Base-by-base conservation (phyloP, 768 basidiomycete genomes). In the Pluteus cervinus region DNA sequence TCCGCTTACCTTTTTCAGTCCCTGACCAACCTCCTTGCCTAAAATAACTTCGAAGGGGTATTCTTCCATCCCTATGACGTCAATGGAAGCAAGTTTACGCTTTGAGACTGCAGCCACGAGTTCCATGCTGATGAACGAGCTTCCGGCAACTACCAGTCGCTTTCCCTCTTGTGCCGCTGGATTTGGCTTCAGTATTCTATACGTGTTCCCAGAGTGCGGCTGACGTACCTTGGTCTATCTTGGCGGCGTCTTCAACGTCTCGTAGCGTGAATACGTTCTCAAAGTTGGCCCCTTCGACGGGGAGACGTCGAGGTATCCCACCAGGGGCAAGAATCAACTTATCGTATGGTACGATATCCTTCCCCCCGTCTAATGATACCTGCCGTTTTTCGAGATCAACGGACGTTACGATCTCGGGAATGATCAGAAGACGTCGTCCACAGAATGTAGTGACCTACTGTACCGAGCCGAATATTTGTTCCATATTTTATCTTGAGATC, bases 41-140 rank as follows among this genome's bases (percentile, higher is more conserved):
- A 96, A 69, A 23, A 92, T 72, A n/a, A 58, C 54, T 52, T 89
- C 79, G 54, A 93, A 91, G 0, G 92, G 92, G 42, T 70, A 69
- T 37, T 79, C 71, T 48, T 86, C 84, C 78, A 80, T 81, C 2
- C 89, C 90, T 37, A 96, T 74, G 43, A 94, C 80, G 44, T 86
- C 79, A 29, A 92, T 80, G 21, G 81, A 83, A 9, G 82, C 82
- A 15, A 89, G 79, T 46, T 83, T 81, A 37, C 84, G 78, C 48
- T 78, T 79, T 6, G 76, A 58, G 2, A 85, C 60, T 1, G 87
- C 84, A n/a, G 66, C 71, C 5, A 88, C 87, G n/a, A 90, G 66
- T 56, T 92, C 87, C 88, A 96, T 88, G 39, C 84, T 79, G 50
- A 96, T 96, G 64, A 93, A 96, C 10, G 84, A 87, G 34, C 80